Evolutionary conservation across 2,329 filamentous ascomycete genomes (phyloP).

Genomic region (Penicillium fuscoglaucum): DNA sequence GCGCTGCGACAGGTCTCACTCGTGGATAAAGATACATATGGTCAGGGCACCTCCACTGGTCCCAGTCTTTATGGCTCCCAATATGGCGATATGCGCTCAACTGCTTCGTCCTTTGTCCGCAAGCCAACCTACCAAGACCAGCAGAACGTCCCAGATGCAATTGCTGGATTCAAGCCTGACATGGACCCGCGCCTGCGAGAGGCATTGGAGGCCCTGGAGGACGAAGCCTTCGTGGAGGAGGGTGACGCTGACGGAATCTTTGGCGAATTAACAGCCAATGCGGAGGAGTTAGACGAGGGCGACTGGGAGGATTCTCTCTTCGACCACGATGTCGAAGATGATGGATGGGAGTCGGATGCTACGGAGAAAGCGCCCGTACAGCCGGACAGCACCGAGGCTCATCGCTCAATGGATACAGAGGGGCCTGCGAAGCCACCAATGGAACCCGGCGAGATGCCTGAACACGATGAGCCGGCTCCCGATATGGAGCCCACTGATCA

Average conservation of each 20-base stretch:
- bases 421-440: constrained; percentile 26
- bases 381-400: constrained; percentile 29
- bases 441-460: constrained; percentile 37
- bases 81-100: constrained; percentile 43
- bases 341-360: constrained; percentile 92
- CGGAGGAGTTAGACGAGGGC: constrained; percentile 69
- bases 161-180: constrained; percentile 92
- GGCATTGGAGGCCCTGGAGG: constrained; percentile 88
- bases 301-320: constrained; percentile 71
- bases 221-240: constrained; percentile 88
- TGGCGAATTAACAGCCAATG: constrained; percentile 65
- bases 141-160: constrained; percentile 86
- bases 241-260: constrained; percentile 79
- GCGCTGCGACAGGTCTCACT: constrained; percentile 64
- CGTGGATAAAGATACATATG: constrained; percentile 36
- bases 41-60: constrained; percentile 25
- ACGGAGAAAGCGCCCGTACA: constrained; percentile 70
- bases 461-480: constrained; percentile 40
- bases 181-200: constrained; percentile 94
- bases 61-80: constrained; percentile 45
- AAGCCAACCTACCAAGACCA: constrained; percentile 84
- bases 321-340: constrained; percentile 61
- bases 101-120: constrained; percentile 71
- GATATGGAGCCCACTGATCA: constrained; percentile 64
- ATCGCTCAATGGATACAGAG: constrained; percentile 41